phyloP scores from a whole-genome alignment of 352 stramenopile species.

The Peronospora belbahrii region DNA sequence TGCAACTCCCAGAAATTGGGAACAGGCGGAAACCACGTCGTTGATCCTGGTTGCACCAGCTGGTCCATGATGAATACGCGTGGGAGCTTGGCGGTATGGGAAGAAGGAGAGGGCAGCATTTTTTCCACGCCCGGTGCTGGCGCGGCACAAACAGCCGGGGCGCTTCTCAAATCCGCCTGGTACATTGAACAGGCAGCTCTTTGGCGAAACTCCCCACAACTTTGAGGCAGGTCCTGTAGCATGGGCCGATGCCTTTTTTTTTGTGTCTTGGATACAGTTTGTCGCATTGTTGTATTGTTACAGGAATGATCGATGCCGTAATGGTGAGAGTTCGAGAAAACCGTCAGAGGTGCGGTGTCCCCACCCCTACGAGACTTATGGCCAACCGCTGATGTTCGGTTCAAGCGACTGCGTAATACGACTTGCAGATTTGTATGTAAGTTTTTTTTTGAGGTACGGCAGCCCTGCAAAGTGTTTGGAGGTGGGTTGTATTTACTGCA shows the following conservation, averaged over 20 bases:
- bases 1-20: conserved; percentile 14
- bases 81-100: conserved; percentile 34
- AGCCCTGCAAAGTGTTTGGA: conserved; percentile 48
- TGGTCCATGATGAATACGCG: conserved; percentile 38
- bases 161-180: conserved; percentile 32
- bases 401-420: background rate
- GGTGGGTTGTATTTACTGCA: too few relatives aligned
- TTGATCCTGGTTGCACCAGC: conserved; percentile 32
- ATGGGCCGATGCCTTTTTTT: conserved; percentile 13
- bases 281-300: conserved; percentile 13
- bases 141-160: conserved; percentile 47
- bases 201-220: background rate
- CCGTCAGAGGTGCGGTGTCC: conserved; percentile 38
- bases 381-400: too few relatives aligned
- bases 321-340: conserved; percentile 5
- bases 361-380: conserved; percentile 25
- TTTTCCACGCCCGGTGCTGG: conserved; percentile 37
- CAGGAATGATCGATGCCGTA: conserved; percentile 5
- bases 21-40: conserved; percentile 21
- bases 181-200: conserved; percentile 18
- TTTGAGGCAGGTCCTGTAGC: conserved; percentile 5
- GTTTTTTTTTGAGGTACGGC: conserved; percentile 19
- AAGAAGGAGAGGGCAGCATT: conserved; percentile 39
- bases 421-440: background rate
- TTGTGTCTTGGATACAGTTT: conserved; percentile 13